Evolutionary conservation across 352 stramenopile species (phyloP).

Genomic region (Pythium myriotylum): DNA sequence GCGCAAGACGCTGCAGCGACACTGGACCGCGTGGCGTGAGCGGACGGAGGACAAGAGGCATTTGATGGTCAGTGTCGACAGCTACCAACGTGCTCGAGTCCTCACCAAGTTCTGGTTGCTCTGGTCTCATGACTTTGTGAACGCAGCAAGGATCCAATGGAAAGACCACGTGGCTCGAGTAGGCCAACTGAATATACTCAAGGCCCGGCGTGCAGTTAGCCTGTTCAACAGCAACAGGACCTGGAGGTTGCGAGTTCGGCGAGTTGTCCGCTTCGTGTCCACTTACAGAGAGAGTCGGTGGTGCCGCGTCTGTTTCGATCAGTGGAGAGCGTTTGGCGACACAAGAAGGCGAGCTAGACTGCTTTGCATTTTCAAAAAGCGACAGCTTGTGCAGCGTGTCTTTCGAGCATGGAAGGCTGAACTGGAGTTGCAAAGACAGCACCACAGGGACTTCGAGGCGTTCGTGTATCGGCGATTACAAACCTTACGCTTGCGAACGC

Average conservation of each 20-base stretch:
- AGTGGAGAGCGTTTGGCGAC: constrained; percentile 5
- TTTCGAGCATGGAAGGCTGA: constrained; percentile 5
- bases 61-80: constrained; percentile 43
- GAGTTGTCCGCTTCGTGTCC: not conserved
- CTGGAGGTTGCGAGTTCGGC: not conserved
- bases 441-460: not conserved
- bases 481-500: not conserved
- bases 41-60: constrained; percentile 42
- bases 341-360: constrained; percentile 3
- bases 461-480: constrained; percentile 1
- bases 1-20: constrained; percentile 36
- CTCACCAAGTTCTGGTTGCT: constrained; percentile 66
- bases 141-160: not conserved
- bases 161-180: not conserved
- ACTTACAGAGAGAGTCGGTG: not conserved
- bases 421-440: not conserved
- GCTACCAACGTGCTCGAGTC: constrained; percentile 52
- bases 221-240: not conserved
- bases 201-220: not conserved
- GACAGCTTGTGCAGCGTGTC: not conserved
- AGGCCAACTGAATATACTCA: not conserved
- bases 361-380: constrained; percentile 14
- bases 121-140: constrained; percentile 55
- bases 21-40: constrained; percentile 52
- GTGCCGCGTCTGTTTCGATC: not conserved